phyloP scores from a whole-genome alignment of 345 rosid genomes.

The Cochlearia excelsa region DNA sequence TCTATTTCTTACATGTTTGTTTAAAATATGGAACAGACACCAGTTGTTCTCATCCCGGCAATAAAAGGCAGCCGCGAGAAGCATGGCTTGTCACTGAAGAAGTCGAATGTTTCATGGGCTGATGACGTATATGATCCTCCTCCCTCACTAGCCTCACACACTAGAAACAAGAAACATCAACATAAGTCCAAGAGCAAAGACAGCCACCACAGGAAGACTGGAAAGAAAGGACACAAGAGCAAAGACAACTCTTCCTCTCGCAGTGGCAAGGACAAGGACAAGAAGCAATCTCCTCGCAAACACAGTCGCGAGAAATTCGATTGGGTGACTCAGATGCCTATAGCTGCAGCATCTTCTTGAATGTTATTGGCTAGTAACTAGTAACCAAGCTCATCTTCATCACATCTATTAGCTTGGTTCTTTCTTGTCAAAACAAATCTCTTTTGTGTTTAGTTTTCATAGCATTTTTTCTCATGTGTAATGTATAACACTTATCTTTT shows the following conservation, averaged over 20 bases:
- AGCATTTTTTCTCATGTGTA: slow-evolving; percentile 12
- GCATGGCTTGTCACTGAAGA: slow-evolving; percentile 44
- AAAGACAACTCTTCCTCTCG: slow-evolving; percentile 53
- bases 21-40: slow-evolving; percentile 26
- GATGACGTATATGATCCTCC: slow-evolving; percentile 86
- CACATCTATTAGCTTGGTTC: slow-evolving; percentile 6
- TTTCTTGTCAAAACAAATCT: slow-evolving; percentile 12
- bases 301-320: slow-evolving; percentile 31
- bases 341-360: slow-evolving; percentile 61
- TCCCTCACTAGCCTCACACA: slow-evolving; percentile 66
- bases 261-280: slow-evolving; percentile 50
- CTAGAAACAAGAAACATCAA: slow-evolving; percentile 48
- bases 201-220: slow-evolving; percentile 51
- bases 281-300: slow-evolving; percentile 55
- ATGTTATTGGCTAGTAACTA: slow-evolving; percentile 1
- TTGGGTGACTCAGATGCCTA: slow-evolving; percentile 46
- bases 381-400: slow-evolving; percentile 16
- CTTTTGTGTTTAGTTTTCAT: not conserved
- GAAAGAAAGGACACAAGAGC: slow-evolving; percentile 72
- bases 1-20: slow-evolving; percentile 11
- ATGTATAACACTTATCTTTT: not conserved
- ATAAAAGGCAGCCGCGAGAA: slow-evolving; percentile 84
- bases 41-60: slow-evolving; percentile 62
- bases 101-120: slow-evolving; percentile 70
- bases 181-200: slow-evolving; percentile 58